Conservation (phyloP, 805 yeast genomes). For the Pichia nakasei region DNA sequence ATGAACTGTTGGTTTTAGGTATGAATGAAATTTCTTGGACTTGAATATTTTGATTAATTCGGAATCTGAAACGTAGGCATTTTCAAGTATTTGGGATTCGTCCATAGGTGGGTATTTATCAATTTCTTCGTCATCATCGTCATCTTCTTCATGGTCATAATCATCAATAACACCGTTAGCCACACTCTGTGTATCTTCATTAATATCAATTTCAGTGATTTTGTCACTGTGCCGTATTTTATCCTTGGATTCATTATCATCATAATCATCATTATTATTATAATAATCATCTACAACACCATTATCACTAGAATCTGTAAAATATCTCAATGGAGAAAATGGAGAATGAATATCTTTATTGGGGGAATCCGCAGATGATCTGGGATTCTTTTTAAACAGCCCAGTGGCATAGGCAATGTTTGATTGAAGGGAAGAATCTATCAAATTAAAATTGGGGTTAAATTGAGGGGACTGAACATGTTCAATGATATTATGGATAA, state of each 20-base stretch:
- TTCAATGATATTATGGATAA: slow-evolving; percentile 9
- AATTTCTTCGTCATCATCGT: slow-evolving; percentile 8
- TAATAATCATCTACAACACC: neutral
- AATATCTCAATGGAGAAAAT: no score
- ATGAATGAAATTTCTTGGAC: slow-evolving; percentile 15
- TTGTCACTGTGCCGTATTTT: neutral
- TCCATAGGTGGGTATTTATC: slow-evolving; percentile 24
- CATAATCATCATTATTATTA: neutral
- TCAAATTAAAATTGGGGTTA: slow-evolving; percentile 6
- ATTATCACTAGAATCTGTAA: neutral
- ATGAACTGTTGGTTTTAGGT: slow-evolving; percentile 22
- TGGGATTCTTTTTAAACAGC: neutral
- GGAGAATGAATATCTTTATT: neutral
- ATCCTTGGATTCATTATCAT: neutral
- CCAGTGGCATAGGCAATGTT: neutral
- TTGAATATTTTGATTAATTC: slow-evolving; percentile 20
- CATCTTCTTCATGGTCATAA: neutral
- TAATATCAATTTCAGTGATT: neutral
- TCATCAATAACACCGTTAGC: neutral
- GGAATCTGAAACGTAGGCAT: slow-evolving; percentile 18
- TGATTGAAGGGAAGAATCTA: slow-evolving; percentile 5
- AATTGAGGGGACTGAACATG: slow-evolving; percentile 13
- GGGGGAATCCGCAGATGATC: neutral
- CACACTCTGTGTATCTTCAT: neutral
- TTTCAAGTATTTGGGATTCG: slow-evolving; percentile 29